Base-by-base conservation (phyloP, 768 basidiomycete genomes). In the Porphyrellus cyaneotinctus region DNA sequence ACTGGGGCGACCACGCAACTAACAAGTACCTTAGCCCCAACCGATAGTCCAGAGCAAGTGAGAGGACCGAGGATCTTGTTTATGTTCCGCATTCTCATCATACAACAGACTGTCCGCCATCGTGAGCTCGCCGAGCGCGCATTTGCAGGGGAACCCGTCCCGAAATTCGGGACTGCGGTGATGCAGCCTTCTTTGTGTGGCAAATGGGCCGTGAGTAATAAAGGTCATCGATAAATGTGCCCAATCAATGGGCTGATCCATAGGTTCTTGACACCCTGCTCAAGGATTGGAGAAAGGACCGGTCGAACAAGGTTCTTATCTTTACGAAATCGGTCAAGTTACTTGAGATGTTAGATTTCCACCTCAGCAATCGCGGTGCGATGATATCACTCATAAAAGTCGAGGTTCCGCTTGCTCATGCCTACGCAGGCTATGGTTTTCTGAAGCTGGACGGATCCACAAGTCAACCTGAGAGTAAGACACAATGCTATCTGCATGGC, bases 321-420 rank as follows among this genome's bases (percentile, higher is more conserved):
- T 97, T 97, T 70, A 94, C 93, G 3, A 93, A 93, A 66, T 88
- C 91, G 1, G 90, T 95, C 50, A 92, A 94, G 66, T 72, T 97
- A 23, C 75, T 97, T 13, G 86, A 88, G 17, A 91, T 94, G 84
- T 70, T 97, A 24, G 81, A 87, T 32, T 87, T 82, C 60, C 87
- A 90, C 66, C 77, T 94, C 13, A 74, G 73, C n/a, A 72, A 70
- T 11, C 72, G 72, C 64, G 70, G 88, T 87, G 38, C 42, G 51
- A 32, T 48, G 9, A 37, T 28, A 20, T 53, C 12, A 23, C 18
- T n/a, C 20, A 17, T 31, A 23, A 30, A 20, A 8, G 7, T 23
- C 3, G 22, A 7, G 9, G 11, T n/a, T 20, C 10, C 12, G 14
- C 46, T 31, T 33, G 37, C 44, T 55, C 18, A 49, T 52, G 38